phyloP scores from a whole-genome alignment of 2,329 filamentous ascomycete species.

The Phialophora expanda region DNA sequence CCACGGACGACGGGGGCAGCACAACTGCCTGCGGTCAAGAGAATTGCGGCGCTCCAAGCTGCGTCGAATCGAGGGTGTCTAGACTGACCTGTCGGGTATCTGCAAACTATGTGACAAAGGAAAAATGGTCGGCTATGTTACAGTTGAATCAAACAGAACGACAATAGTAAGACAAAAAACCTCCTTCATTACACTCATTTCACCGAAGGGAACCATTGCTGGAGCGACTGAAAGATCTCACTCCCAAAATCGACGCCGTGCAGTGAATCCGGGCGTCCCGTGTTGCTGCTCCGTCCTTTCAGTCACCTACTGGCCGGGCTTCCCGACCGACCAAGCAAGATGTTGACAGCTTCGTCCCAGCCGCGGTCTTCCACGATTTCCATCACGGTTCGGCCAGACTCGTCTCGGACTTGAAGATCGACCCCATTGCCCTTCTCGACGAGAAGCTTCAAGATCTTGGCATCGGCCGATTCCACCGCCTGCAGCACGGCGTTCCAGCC shows the following conservation, averaged over 20 bases:
- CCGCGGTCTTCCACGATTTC: constrained; percentile 65
- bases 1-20: neutral
- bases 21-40: neutral
- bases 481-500: constrained; percentile 71
- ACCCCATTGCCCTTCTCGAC: constrained; percentile 32
- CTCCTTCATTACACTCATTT: constrained; percentile 3
- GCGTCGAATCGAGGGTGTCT: neutral
- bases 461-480: constrained; percentile 68
- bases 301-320: constrained; percentile 12
- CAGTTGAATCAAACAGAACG: neutral
- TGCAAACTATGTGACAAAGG: constrained; percentile 7
- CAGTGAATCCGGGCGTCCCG: constrained; percentile 2
- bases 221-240: neutral
- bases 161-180: neutral
- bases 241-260: constrained; percentile 9
- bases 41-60: neutral
- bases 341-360: constrained; percentile 62
- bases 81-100: neutral
- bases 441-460: constrained; percentile 59
- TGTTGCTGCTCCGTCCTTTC: neutral
- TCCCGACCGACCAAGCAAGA: constrained; percentile 45
- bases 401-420: constrained; percentile 57
- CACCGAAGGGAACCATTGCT: constrained; percentile 3
- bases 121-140: neutral
- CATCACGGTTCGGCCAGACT: constrained; percentile 59